Evolutionary conservation across 345 rosid genomes (phyloP).

Genomic region (Salix exigua): DNA sequence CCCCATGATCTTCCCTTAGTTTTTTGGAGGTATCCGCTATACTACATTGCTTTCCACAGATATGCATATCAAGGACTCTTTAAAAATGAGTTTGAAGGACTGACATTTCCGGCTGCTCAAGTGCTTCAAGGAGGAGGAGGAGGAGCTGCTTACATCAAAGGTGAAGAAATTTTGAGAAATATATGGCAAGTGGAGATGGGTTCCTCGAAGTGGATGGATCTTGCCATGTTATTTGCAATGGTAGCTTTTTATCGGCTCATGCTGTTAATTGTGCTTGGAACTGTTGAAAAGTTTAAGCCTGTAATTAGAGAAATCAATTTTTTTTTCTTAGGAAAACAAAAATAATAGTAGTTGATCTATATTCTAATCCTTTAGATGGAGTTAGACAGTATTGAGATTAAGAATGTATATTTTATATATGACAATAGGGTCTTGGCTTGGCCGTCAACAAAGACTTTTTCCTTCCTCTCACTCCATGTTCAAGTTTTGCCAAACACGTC

Average conservation of each 20-base stretch:
- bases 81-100: slow-evolving; percentile 46
- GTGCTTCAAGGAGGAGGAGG: slow-evolving; percentile 2
- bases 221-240: slow-evolving; percentile 43
- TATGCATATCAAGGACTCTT: slow-evolving; percentile 42
- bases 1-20: background rate
- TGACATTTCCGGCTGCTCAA: slow-evolving; percentile 23
- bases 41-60: slow-evolving; percentile 15
- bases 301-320: slow-evolving; percentile 1
- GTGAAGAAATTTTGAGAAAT: slow-evolving; percentile 32
- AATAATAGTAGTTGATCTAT: background rate
- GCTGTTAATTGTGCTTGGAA: slow-evolving; percentile 13
- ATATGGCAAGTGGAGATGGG: slow-evolving; percentile 47
- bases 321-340: background rate
- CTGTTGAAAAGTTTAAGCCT: slow-evolving; percentile 11
- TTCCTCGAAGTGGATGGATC: slow-evolving; percentile 54
- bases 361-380: background rate
- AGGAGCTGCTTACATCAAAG: slow-evolving; percentile 10
- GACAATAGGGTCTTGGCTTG: too few species aligned
- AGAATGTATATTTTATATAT: too few species aligned
- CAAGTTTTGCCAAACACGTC: too few species aligned
- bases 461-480: too few species aligned
- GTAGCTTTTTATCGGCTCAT: slow-evolving; percentile 33
- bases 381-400: background rate
- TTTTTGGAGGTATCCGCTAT: background rate
- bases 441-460: too few species aligned